Evolutionary conservation across 2,329 filamentous ascomycete genomes (phyloP).

Genomic region (Pseudopithomyces chartarum): DNA sequence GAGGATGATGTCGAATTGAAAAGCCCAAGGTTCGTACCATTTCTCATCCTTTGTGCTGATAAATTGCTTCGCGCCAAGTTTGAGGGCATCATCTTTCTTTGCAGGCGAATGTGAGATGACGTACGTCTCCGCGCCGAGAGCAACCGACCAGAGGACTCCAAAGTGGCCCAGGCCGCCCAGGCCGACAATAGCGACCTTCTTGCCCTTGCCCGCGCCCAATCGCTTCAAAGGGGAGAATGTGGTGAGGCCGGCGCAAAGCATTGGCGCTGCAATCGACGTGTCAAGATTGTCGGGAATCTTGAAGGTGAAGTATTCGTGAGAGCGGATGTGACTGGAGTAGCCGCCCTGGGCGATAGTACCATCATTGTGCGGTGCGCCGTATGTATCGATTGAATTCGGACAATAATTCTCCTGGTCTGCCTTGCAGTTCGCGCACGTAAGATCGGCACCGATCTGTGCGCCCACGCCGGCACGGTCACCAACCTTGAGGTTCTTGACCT

Average conservation of each 20-base stretch:
- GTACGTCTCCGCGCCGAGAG: constrained; percentile 65
- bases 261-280: constrained; percentile 68
- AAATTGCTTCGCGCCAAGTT: constrained; percentile 66
- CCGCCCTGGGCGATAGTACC: constrained; percentile 70
- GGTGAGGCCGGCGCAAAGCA: constrained; percentile 85
- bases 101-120: constrained; percentile 64
- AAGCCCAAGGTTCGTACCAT: constrained; percentile 61
- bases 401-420: constrained; percentile 60
- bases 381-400: constrained; percentile 56
- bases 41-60: constrained; percentile 62
- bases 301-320: constrained; percentile 76
- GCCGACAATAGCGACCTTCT: constrained; percentile 77
- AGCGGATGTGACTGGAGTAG: constrained; percentile 71
- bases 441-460: constrained; percentile 55
- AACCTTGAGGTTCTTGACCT: constrained; percentile 55
- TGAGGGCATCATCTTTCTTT: constrained; percentile 65
- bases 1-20: constrained; percentile 76
- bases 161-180: constrained; percentile 61
- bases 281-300: constrained; percentile 76
- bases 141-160: constrained; percentile 53
- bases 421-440: constrained; percentile 58
- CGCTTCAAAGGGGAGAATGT: constrained; percentile 78
- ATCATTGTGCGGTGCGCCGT: constrained; percentile 55
- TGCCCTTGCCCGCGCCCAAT: constrained; percentile 75
- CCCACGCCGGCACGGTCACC: constrained; percentile 55